Evolutionary conservation across 495 filamentous ascomycete species (phyloP), one percentile per base, ranked within the genome.

Genomic region (Coniosporium apollinis): DNA sequence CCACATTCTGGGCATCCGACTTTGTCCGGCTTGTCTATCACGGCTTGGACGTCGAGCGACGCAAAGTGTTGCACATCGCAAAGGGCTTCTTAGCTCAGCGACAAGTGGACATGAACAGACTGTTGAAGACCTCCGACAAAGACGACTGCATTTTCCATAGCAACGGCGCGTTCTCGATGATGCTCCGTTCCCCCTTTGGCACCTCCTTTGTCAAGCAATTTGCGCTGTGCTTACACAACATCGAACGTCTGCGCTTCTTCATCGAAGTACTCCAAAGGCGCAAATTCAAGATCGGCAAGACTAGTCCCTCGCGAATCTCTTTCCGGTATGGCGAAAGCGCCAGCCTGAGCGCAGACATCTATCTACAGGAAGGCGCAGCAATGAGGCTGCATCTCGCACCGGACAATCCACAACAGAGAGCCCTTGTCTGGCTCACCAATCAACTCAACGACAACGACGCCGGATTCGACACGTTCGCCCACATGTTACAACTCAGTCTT

Each of bases 331-430:
- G 32, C 33, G 28, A 39, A 22, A 20, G 20, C 9, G 22, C n/a
- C n/a, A 42, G 10, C 15, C 36, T 58, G 18, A 41, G 37, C 36
- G 60, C 57, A 5, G 50, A 47, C 17, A 45, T 67, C 20, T 35
- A 45, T 31, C 64, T 66, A 41, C 28, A 41, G 8, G 39, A 37
- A 8, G 48, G 54, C 22, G 29, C 22, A 3, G 36, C 51, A 16
- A 46, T 60, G 49, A 47, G 33, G 32, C 42, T 83, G 8, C 39
- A 47, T 9, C 60, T 96, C 16, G 67, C 76, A 15, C 47, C 49
- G 15, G 61, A 61, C 10, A 92, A 83, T 42, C 86, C 86, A 0
- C 85, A 93, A 50, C 61, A 77, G 29, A 70, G 79, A 11, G 73
- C 85, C 14, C 58, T 70, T 22, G 71, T 79, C 35, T 57, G 68